A percentile compares a stretch with the other conserved stretches of the same genome.
Evolutionary conservation across 2,329 filamentous ascomycete genomes (phyloP).

Genomic region (Diaporthe australafricana): DNA sequence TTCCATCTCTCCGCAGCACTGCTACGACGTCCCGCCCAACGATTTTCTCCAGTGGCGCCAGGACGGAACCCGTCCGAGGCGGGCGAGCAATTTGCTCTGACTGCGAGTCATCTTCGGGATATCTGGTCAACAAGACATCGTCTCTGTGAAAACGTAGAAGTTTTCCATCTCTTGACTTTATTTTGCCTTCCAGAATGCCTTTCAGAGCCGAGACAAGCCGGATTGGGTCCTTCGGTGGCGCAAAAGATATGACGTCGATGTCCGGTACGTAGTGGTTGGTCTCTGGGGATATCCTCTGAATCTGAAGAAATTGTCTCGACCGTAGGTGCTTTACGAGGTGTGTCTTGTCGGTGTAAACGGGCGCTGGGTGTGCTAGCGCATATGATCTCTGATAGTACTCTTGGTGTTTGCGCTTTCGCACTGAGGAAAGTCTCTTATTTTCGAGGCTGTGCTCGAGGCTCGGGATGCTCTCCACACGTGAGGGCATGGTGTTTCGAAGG

Average conservation of each 20-base stretch:
- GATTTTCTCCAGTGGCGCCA: constrained; percentile 7
- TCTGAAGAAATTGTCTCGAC: constrained; percentile 27
- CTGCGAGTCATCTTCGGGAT: background rate
- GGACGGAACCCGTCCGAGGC: background rate
- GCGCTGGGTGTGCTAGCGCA: constrained; percentile 30
- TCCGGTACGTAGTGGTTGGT: constrained; percentile 19
- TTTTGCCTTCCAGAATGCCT: constrained; percentile 22
- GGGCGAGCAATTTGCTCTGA: background rate
- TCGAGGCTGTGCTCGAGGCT: background rate
- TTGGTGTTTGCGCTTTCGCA: background rate
- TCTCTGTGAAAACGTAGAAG: constrained; percentile 21
- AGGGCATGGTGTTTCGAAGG: background rate
- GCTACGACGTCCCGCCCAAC: constrained; percentile 10
- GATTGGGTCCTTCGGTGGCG: constrained; percentile 26
- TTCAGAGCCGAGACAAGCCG: constrained; percentile 30
- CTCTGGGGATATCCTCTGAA: constrained; percentile 6
- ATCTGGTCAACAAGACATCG: constrained; percentile 20
- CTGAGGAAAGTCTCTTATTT: constrained; percentile 1
- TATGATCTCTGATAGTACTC: background rate
- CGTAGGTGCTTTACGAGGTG: constrained; percentile 26
- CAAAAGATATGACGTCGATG: constrained; percentile 29
- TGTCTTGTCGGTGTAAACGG: constrained; percentile 26
- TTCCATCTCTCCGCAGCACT: constrained; percentile 22
- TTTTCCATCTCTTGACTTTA: constrained; percentile 6
- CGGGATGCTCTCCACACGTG: background rate